Evolutionary conservation across 805 yeast genomes (phyloP), one percentile per base, ranked within the genome.

Genomic region (Starmerella vaccinii): DNA sequence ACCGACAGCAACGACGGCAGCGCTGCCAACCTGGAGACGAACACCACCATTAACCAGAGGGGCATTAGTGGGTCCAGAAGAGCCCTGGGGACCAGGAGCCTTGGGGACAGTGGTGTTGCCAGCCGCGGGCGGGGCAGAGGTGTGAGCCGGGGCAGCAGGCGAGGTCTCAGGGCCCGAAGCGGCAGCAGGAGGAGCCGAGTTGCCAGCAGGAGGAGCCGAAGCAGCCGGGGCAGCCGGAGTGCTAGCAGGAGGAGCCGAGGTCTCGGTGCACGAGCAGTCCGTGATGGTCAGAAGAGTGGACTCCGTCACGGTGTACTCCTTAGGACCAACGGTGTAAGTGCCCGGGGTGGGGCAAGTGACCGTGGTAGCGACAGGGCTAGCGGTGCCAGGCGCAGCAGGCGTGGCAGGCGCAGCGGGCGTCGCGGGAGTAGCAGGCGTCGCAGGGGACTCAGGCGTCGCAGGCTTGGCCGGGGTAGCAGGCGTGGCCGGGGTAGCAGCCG

Each of bases 241-340:
- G 34, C 26, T 4, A 12, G 26, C 26, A 45, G 46, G 27, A 21
- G 44, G 32, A 22, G 45, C 41, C 23, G 26, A 32, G 19, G 35
- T 32, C 32, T 33, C 64, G 5, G 58, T 55, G 53, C 58, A 55
- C 8, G 55, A 52, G 45, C 58, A 55, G 52, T 55, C 53, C 19
- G 54, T 52, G 33, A 55, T 40, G 16, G 58, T 55, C 26, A 55
- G 27, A 38, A 41, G 41, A 4, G 51, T 49, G 8, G 57, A 38
- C 23, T 38, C 51, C 10, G 51, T 38, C 23, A 45, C 51, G 9
- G 54, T 55, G 52, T 38, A 49, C 9, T 51, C 33, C 22, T 32
- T 33, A 13, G 45, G 40, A 32, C 50, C 45, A 9, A 32, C 40
- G 15, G 43, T 34, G 48, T 49, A 49, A n/a, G 56, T 50, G 29